Evolutionary conservation across 306 rosid genomes (phyloP), one percentile per base, ranked within the genome.

Genomic region (Vigna reflexopilosa): DNA sequence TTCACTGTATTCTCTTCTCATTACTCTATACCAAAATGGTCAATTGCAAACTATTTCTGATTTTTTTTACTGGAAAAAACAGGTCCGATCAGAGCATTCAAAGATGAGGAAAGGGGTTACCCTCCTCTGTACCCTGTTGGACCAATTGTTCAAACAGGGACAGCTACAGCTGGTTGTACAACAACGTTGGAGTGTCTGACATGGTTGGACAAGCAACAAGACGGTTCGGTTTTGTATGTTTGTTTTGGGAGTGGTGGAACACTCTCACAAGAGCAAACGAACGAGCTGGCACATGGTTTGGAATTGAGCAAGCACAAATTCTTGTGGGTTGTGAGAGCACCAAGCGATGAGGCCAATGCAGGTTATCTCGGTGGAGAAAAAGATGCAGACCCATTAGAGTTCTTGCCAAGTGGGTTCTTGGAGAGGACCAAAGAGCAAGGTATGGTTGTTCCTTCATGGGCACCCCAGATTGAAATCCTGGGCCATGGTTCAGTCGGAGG

Each of bases 241-340:
- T 73, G 81, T 15, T 83, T 78, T 38, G 83, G 86, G 9, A 65
- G 70, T 10, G 50, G 70, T 17, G 70, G 70, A 38, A 65, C 70
- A 65, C n/a, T 38, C 3, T 65, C 70, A n/a, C 49, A 65, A 1
- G 16, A 65, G 2, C 50, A 65, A 17, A 65, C 4, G 7, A 38
- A 0, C 17, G 70, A 65, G 70, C 5, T 64, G 26, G 70, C 70
- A 8, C 0, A 3, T 34, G 70, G 70, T 32, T 63, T 63, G 68
- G 68, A 34, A 4, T 14, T 61, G 45, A 61, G 67, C 1, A 30
- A 30, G 0, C 67, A 61, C 0, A 61, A 32, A 22, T 61, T 61
- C 45, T 15, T 61, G 3, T 61, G 67, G 67, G 67, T 10, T 7
- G 22, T 61, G 67, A 61, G 67, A 7, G 67, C 67, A 30, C 67